A percentile compares a stretch with the other conserved stretches of the same genome.
Conservation (phyloP, 306 rosid genomes). For the Sindora glabra region DNA sequence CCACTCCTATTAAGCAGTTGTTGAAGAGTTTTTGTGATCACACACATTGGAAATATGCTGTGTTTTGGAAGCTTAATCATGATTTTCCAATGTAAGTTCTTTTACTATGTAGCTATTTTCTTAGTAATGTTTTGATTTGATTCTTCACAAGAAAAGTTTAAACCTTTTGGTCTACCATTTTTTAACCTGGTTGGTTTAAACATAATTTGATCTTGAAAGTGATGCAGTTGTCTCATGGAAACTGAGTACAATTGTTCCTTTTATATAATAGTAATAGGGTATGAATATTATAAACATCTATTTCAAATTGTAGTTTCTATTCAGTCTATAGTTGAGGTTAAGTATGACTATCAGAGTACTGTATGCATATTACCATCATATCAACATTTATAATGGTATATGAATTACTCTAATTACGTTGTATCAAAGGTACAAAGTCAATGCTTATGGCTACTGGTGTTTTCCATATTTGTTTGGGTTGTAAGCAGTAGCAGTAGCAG, state of each 20-base stretch:
- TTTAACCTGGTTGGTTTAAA: too few relatives aligned
- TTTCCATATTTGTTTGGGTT: too few relatives aligned
- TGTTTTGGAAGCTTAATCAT: conserved; percentile 81
- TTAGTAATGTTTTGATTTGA: not conserved
- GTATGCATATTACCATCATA: too few relatives aligned
- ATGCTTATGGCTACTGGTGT: too few relatives aligned
- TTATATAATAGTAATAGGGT: not conserved
- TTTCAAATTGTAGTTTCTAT: not conserved
- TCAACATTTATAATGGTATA: too few relatives aligned
- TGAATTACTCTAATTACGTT: too few relatives aligned
- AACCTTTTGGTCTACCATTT: not conserved
- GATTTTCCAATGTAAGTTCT: conserved; percentile 37
- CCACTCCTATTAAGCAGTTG: conserved; percentile 39
- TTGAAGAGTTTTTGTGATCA: conserved; percentile 62
- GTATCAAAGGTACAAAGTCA: too few relatives aligned
- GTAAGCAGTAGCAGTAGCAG: too few relatives aligned
- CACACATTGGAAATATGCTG: conserved; percentile 74
- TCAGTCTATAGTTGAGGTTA: not conserved
- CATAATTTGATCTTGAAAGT: too few relatives aligned
- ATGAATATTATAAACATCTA: too few relatives aligned
- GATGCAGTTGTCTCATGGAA: not conserved
- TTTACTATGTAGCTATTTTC: conserved; percentile 2
- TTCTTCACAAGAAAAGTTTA: too few relatives aligned
- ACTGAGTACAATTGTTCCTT: not conserved
- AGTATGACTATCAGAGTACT: not conserved